Conservation (phyloP, 192 early-diverging fungal genomes). For the Ambispora gerdemannii region DNA sequence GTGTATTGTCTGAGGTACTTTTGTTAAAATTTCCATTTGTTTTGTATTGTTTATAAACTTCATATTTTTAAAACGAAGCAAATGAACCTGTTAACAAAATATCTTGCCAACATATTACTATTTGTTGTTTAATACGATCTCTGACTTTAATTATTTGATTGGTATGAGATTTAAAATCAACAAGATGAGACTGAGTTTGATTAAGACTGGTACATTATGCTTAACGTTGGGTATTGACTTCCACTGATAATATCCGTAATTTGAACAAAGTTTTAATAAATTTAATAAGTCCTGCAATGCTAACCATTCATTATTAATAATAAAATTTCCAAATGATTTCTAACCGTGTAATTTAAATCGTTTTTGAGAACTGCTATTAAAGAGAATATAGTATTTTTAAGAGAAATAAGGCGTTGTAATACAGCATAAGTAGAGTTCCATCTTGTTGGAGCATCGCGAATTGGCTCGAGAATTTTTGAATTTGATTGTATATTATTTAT, state of each 20-base stretch:
- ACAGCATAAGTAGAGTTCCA: too few relatives aligned
- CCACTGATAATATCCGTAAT: background rate
- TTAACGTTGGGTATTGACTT: background rate
- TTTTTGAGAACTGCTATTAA: too few relatives aligned
- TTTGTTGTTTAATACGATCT: too few relatives aligned
- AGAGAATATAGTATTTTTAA: too few relatives aligned
- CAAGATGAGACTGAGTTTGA: background rate
- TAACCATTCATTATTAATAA: too few relatives aligned
- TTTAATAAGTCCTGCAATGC: too few relatives aligned
- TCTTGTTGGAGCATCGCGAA: too few relatives aligned
- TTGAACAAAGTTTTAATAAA: too few relatives aligned
- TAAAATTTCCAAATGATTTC: too few relatives aligned
- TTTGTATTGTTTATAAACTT: background rate
- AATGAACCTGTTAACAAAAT: background rate
- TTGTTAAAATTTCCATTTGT: background rate
- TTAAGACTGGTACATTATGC: background rate
- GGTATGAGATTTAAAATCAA: background rate
- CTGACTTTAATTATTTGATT: background rate
- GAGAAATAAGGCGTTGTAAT: too few relatives aligned
- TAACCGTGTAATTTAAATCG: too few relatives aligned
- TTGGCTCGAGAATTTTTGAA: background rate
- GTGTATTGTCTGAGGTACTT: background rate
- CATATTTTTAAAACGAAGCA: background rate
- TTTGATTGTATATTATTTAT: background rate
- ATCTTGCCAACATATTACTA: background rate